These are phyloP conservation scores for Cryptosporidium ryanae DNA, from an alignment of 169 alveolate species.

Conservation along the genomic window DNA sequence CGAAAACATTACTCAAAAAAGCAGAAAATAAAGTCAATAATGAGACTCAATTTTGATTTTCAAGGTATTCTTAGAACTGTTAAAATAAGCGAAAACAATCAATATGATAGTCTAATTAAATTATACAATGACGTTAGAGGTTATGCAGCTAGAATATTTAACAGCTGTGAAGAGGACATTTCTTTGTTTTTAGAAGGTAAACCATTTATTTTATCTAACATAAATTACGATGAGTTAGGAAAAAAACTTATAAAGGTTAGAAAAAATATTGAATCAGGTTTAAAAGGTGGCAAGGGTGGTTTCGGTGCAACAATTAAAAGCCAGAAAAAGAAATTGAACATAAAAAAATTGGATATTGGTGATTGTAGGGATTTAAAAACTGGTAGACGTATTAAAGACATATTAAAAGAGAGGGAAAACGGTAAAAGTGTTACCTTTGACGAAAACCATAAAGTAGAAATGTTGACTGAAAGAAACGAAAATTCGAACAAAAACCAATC, in stretches of 20 bases:
- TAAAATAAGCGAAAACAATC: conserved; percentile 8
- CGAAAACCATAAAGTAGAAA: no score
- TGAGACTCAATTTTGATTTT: conserved; percentile 64
- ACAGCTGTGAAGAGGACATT: conserved; percentile 51
- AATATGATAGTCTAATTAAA: background rate
- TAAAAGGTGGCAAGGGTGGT: conserved; percentile 73
- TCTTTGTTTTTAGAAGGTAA: conserved; percentile 50
- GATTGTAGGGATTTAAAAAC: conserved; percentile 54
- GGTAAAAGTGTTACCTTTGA: background rate
- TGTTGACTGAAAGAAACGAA: background rate
- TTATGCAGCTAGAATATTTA: conserved; percentile 36
- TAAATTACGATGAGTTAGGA: conserved; percentile 26
- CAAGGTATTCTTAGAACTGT: conserved; percentile 54
- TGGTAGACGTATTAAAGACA: conserved; percentile 45
- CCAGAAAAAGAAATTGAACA: conserved; percentile 48
- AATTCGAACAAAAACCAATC: background rate
- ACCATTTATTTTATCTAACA: conserved; percentile 28
- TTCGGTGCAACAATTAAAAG: conserved; percentile 73
- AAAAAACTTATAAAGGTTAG: conserved; percentile 30
- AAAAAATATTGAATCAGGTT: conserved; percentile 36
- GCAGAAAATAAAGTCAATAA: background rate
- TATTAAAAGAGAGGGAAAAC: background rate
- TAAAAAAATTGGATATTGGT: conserved; percentile 21
- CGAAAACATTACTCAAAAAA: no score
- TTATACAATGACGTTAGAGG: conserved; percentile 24